Evolutionary conservation across 805 yeast genomes (phyloP).

Genomic region (Wickerhamiella siamensis): DNA sequence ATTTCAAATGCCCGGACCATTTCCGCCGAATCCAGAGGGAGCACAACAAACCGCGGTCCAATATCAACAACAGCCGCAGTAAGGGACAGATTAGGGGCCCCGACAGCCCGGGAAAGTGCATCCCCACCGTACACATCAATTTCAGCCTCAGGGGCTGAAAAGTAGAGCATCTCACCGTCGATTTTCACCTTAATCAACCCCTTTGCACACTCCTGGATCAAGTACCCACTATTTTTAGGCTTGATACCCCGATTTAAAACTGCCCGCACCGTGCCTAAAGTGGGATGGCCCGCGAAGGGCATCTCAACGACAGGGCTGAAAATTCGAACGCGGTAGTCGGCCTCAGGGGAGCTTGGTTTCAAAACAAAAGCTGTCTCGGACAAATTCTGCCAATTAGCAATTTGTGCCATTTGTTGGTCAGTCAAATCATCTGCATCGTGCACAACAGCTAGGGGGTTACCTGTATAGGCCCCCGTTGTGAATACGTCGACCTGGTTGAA

Average conservation of each 20-base stretch:
- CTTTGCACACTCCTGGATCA: slow-evolving; percentile 14
- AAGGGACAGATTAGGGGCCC: not conserved
- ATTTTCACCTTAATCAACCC: slow-evolving; percentile 27
- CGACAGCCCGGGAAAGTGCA: not conserved
- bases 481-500: slow-evolving; percentile 30
- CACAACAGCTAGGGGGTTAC: slow-evolving; percentile 45
- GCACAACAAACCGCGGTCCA: slow-evolving; percentile 12
- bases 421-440: slow-evolving; percentile 28
- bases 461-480: slow-evolving; percentile 28
- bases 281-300: slow-evolving; percentile 56
- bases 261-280: slow-evolving; percentile 30
- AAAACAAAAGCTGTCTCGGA: slow-evolving; percentile 44
- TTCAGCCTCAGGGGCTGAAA: not conserved
- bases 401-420: slow-evolving; percentile 30
- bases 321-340: slow-evolving; percentile 37
- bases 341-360: slow-evolving; percentile 27
- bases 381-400: slow-evolving; percentile 47
- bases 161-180: slow-evolving; percentile 24
- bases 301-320: slow-evolving; percentile 35
- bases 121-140: slow-evolving; percentile 3
- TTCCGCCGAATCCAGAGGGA: not conserved
- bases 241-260: slow-evolving; percentile 8
- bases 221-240: slow-evolving; percentile 4
- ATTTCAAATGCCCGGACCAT: slow-evolving; percentile 6
- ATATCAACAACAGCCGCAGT: slow-evolving; percentile 4